These are phyloP conservation scores for Eutypa lata DNA, from an alignment of 2,329 filamentous ascomycete genomes.

Conservation along the genomic window DNA sequence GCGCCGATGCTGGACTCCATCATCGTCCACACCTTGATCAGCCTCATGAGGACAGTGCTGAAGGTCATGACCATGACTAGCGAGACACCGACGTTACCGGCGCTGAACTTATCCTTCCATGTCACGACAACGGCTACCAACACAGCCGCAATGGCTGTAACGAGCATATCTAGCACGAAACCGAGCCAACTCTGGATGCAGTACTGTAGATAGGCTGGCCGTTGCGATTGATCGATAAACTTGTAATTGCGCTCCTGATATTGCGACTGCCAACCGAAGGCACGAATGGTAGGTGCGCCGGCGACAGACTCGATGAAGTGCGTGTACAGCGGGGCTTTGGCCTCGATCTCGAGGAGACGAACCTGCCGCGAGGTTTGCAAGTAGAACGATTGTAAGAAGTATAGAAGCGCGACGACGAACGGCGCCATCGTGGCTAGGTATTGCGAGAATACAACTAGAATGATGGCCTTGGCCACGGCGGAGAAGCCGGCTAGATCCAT, in stretches of 20 bases:
- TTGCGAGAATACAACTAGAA: neutral
- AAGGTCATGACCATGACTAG: conserved; percentile 19
- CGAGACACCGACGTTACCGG: conserved; percentile 12
- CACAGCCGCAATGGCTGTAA: conserved; percentile 10
- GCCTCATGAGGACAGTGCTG: conserved; percentile 11
- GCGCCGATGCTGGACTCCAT: conserved; percentile 24
- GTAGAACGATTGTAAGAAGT: conserved; percentile 5
- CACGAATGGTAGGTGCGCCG: conserved; percentile 6
- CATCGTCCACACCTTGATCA: conserved; percentile 21
- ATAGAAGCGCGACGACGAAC: neutral
- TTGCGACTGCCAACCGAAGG: conserved; percentile 8
- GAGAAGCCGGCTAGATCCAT: neutral
- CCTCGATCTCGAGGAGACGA: conserved; percentile 8
- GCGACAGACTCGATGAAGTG: conserved; percentile 9
- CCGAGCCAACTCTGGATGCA: conserved; percentile 13
- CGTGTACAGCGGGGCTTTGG: conserved; percentile 5
- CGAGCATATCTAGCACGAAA: conserved; percentile 11
- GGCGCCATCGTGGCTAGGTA: neutral
- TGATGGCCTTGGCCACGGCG: neutral
- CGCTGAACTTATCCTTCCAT: conserved; percentile 4
- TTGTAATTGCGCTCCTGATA: conserved; percentile 3
- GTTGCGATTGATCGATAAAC: conserved; percentile 2
- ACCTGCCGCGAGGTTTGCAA: conserved; percentile 8
- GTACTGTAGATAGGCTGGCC: conserved; percentile 10
- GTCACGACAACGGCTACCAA: conserved; percentile 22